A percentile compares a stretch with the other conserved stretches of the same genome.
phyloP scores from a whole-genome alignment of 306 rosid species.

The Sechiopsis laciniata region DNA sequence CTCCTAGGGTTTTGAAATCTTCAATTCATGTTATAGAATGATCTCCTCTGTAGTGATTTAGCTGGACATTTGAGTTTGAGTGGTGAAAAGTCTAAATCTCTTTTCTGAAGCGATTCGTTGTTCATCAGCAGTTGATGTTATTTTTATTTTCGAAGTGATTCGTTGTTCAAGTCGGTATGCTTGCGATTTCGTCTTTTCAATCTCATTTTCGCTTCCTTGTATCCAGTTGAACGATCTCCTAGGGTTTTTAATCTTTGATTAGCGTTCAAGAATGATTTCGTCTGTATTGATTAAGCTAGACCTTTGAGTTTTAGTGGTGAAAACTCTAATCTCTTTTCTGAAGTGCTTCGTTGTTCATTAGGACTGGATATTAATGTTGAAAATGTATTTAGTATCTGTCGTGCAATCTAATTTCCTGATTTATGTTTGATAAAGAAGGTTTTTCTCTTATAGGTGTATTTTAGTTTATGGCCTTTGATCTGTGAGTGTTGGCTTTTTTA shows the following conservation, averaged over 20 bases:
- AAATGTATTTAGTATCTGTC: neutral
- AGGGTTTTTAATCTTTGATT: no score
- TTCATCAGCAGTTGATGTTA: no score
- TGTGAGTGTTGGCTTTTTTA: neutral
- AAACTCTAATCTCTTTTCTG: no score
- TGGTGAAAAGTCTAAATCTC: neutral
- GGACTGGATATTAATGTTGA: neutral
- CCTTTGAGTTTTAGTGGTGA: no score
- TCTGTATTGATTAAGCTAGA: no score
- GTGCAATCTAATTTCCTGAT: neutral
- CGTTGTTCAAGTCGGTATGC: no score
- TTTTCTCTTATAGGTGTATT: neutral
- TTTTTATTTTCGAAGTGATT: no score
- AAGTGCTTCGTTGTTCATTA: no score
- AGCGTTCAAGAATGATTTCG: no score
- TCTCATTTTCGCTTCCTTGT: no score
- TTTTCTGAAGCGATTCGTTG: neutral
- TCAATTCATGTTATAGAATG: neutral
- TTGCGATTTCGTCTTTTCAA: no score
- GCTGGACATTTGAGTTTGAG: neutral
- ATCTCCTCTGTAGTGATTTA: neutral
- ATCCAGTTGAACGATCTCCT: no score
- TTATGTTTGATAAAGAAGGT: neutral
- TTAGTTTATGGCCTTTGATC: conserved; percentile 9
- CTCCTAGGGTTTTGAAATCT: neutral